A percentile compares a stretch with the other conserved stretches of the same genome.
These are phyloP conservation scores for Raffaelea ambrosiae DNA, from an alignment of 2,329 filamentous ascomycete species.

Conservation along the genomic window DNA sequence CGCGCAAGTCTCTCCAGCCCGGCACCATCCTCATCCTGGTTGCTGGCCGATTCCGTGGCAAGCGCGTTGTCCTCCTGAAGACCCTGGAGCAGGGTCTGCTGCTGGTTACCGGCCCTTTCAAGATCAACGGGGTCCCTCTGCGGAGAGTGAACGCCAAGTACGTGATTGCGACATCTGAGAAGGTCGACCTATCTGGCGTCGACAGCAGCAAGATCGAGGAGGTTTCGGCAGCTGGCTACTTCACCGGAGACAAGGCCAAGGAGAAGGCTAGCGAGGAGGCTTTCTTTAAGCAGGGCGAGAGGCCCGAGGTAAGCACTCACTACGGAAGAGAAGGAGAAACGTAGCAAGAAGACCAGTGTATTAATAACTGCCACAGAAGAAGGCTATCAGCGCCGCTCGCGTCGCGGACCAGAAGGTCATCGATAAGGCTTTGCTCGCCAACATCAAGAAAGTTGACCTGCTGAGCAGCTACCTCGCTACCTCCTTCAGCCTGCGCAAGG, in stretches of 20 bases:
- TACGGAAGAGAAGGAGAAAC: too few relatives aligned
- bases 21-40: conserved; percentile 98
- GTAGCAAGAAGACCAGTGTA: not conserved
- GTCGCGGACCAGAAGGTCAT: conserved; percentile 97
- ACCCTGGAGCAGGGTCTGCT: conserved; percentile 94
- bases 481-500: conserved; percentile 98
- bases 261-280: conserved; percentile 97
- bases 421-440: conserved; percentile 90
- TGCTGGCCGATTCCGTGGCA: conserved; percentile 98
- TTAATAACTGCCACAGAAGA: conserved; percentile 66
- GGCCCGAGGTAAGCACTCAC: conserved; percentile 68
- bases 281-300: conserved; percentile 99
- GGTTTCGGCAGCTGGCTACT: conserved; percentile 75
- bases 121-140: conserved; percentile 98
- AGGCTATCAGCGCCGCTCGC: conserved; percentile 84
- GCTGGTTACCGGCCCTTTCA: conserved; percentile 98
- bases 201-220: conserved; percentile 86
- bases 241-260: conserved; percentile 87
- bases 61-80: conserved; percentile 99
- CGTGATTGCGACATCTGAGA: conserved; percentile 83
- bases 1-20: conserved; percentile 82
- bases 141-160: conserved; percentile 90
- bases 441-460: conserved; percentile 97
- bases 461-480: conserved; percentile 88
- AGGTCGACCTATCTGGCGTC: conserved; percentile 75